Conservation (phyloP, 331 rosid genomes). For the Stylosanthes scabra region DNA sequence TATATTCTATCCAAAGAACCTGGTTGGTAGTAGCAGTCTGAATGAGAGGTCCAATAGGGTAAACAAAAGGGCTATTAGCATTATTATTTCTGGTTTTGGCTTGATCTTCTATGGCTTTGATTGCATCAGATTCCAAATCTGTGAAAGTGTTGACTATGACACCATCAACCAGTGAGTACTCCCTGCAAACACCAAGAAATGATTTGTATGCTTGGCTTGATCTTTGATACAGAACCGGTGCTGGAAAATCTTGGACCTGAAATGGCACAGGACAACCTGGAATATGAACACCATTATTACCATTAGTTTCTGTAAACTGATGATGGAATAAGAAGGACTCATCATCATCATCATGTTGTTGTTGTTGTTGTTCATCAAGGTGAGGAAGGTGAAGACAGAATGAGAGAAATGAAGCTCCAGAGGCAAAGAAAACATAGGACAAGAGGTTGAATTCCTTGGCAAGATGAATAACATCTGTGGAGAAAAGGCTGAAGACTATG, state of each 20-base stretch:
- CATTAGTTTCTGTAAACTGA: neutral
- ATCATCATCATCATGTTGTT: too few species aligned
- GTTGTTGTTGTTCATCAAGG: neutral
- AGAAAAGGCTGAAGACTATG: constrained; percentile 6
- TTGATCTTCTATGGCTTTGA: neutral
- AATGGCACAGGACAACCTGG: constrained; percentile 7
- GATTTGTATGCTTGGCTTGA: constrained; percentile 11
- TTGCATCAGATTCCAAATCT: constrained; percentile 4
- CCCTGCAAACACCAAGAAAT: neutral
- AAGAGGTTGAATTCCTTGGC: constrained; percentile 20
- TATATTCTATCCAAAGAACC: too few species aligned
- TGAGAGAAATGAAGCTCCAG: neutral
- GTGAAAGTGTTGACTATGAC: constrained; percentile 20
- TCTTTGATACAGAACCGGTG: neutral
- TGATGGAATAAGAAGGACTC: neutral
- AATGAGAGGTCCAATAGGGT: constrained; percentile 33
- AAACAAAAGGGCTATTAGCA: neutral
- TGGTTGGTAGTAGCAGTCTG: neutral
- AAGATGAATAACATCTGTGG: constrained; percentile 12
- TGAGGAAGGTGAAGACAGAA: constrained; percentile 1
- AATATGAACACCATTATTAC: neutral
- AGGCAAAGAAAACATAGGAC: constrained; percentile 5
- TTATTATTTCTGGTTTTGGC: neutral
- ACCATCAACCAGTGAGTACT: constrained; percentile 24
- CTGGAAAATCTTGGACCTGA: constrained; percentile 21